Conservation (phyloP, 805 yeast genomes). For the Sugiyamaella boreocaroliniensis region DNA sequence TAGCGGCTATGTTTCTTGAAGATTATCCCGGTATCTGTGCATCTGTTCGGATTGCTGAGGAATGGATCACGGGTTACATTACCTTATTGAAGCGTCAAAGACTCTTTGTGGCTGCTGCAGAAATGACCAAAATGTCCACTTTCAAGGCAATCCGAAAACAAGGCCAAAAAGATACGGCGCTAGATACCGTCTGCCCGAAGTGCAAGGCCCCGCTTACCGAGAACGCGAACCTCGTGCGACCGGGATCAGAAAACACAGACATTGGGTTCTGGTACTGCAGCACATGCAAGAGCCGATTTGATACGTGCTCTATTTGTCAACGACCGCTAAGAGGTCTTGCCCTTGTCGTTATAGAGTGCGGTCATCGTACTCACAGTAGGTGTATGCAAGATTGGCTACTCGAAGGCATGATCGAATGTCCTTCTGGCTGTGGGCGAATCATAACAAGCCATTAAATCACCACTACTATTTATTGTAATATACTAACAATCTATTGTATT, state of each 20-base stretch:
- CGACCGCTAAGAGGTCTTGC: conserved; percentile 69
- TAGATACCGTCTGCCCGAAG: conserved; percentile 42
- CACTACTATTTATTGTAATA: background rate
- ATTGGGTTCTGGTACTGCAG: conserved; percentile 82
- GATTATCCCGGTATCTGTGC: conserved; percentile 31
- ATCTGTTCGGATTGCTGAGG: conserved; percentile 37
- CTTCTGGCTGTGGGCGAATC: conserved; percentile 55
- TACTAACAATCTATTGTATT: background rate
- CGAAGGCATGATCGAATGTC: conserved; percentile 65
- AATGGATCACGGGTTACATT: conserved; percentile 51
- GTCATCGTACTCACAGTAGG: conserved; percentile 79
- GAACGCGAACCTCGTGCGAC: conserved; percentile 22
- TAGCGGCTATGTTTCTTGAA: conserved; percentile 48
- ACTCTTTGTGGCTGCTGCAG: conserved; percentile 53
- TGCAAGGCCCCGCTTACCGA: conserved; percentile 31
- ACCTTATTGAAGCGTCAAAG: conserved; percentile 45
- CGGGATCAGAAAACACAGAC: background rate
- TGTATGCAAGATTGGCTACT: conserved; percentile 77
- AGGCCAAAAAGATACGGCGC: conserved; percentile 30
- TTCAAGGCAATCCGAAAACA: conserved; percentile 23
- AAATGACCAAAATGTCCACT: conserved; percentile 43
- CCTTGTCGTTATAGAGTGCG: conserved; percentile 60
- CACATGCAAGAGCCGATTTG: conserved; percentile 51
- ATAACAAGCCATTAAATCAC: background rate
- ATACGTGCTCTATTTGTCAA: conserved; percentile 71